Base-by-base conservation (phyloP, 371 early-diverging fungal species). In the Lichtheimia corymbifera region DNA sequence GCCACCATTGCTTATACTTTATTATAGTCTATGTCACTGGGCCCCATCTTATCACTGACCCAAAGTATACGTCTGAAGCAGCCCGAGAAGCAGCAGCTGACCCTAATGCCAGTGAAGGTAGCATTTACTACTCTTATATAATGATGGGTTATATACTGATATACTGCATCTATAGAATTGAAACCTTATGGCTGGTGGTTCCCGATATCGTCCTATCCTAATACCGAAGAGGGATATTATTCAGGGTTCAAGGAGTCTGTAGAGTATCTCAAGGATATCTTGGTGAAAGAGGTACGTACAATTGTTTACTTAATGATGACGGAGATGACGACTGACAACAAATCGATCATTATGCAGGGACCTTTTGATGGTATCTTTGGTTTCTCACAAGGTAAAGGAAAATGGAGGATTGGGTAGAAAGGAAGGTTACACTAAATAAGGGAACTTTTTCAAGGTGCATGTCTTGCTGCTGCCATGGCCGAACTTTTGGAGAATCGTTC, bases 321-420 rank as follows among this genome's bases (percentile, higher is more conserved):
- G 30, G n/a, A 7, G 24, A 53, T 20, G 35, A 12, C 18, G 12
- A 50, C 35, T 55, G 15, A 15, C 17, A 17, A 7, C 17, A 55
- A 55, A 22, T 22, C 22, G 22, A 22, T 22, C 22, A 22, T 42
- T 45, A 20, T 45, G 28, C 27, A 85, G 78, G 89, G 88, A 4
- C 88, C 89, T 3, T 91, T 89, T 66, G 86, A 88, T 65, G 91
- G 89, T 25, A 76, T 91, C 5, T 74, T 91, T 64, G 91, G 91
- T 5, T 91, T 91, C 65, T 88, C 88, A 9, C 91, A 91, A 66
- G 81, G 72, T 66, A 63, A 28, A 17, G n/a, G 25, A 44, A 44
- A 41, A 5, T 6, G 35, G 11, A 35, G 30, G 2, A 30, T 3
- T 4, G 7, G 44, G 13, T 43, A 42, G 51, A 2, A n/a, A 28